Evolutionary conservation across 2,329 filamentous ascomycete genomes (phyloP), one percentile per base, ranked within the genome.

Genomic region (Pseudogymnoascus sp.): DNA sequence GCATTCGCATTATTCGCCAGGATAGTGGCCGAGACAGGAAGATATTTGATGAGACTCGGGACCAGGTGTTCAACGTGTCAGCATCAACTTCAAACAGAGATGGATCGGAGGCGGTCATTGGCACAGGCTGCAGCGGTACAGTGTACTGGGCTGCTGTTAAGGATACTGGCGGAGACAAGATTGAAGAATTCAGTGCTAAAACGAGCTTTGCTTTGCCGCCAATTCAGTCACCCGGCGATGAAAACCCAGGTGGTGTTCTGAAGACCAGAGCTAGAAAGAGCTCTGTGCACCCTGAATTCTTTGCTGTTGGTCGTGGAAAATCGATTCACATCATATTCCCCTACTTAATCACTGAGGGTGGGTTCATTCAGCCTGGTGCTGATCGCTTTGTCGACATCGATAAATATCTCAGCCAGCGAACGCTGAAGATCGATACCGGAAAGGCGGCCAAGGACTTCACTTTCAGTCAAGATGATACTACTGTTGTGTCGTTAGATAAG

Each of bases 401-500:
- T 72, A 89, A 86, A 71, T 91, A 96, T 65, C 84, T 94, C 66
- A 87, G 87, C 71, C 88, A 97, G 71, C 92, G 90, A 70, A 89
- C 89, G 58, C 79, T 97, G 66, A 95, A 92, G 76, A 96, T 99
- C 75, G 91, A 93, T 68, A 97, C 92, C 64, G 94, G 93, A 68
- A 99, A 99, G 79, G 93, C 94, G 66, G 94, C 92, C 65, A 99
- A 99, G 75, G 94, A 99, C 74, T 99, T 99, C 73, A 89, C 87
- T 54, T 99, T 99, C 76, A 97, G 93, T 74, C 92, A 96, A 73
- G 94, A 99, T 73, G 94, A 99, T 74, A 90, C 88, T 1, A 87
- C 93, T 40, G 91, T 99, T 68, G 92, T 95, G 54, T 97, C 93
- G 58, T 84, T 99, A 60, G 95, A 99, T 74, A 99, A 99, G 78